These are phyloP conservation scores for Talaromyces pinophilus DNA, from an alignment of 2,329 filamentous ascomycete species.

Conservation along the genomic window DNA sequence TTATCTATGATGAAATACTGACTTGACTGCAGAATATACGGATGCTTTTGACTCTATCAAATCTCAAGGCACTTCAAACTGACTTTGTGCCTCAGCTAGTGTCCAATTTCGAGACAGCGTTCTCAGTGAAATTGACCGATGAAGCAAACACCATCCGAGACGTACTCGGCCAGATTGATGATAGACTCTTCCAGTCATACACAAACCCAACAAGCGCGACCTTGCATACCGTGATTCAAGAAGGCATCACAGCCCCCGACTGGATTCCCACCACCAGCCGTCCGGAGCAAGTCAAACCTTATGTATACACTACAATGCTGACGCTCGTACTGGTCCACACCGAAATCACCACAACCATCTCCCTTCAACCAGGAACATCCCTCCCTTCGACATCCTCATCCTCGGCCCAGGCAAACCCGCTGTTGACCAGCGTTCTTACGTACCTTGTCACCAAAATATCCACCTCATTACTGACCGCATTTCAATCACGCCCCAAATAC, in stretches of 20 bases:
- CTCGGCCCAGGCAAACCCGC: constrained; percentile 61
- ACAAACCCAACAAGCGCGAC: constrained; percentile 72
- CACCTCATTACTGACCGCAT: constrained; percentile 76
- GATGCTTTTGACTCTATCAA: constrained; percentile 90
- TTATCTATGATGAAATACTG: constrained; percentile 25
- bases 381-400: constrained; percentile 70
- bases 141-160: constrained; percentile 91
- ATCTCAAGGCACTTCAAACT: constrained; percentile 78
- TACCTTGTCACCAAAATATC: constrained; percentile 83
- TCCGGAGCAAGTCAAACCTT: constrained; percentile 77
- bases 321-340: constrained; percentile 87
- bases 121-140: constrained; percentile 90
- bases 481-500: constrained; percentile 68
- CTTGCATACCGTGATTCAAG: constrained; percentile 68
- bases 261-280: constrained; percentile 66
- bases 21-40: constrained; percentile 69
- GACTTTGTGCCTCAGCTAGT: constrained; percentile 87
- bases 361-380: constrained; percentile 67
- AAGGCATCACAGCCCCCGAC: constrained; percentile 68
- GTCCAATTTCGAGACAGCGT: constrained; percentile 87
- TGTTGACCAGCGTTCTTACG: constrained; percentile 79
- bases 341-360: constrained; percentile 78
- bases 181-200: constrained; percentile 88
- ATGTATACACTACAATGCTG: constrained; percentile 85
- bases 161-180: constrained; percentile 86